Conservation (phyloP, 805 yeast genomes). For the Deakozyma indianensis region DNA sequence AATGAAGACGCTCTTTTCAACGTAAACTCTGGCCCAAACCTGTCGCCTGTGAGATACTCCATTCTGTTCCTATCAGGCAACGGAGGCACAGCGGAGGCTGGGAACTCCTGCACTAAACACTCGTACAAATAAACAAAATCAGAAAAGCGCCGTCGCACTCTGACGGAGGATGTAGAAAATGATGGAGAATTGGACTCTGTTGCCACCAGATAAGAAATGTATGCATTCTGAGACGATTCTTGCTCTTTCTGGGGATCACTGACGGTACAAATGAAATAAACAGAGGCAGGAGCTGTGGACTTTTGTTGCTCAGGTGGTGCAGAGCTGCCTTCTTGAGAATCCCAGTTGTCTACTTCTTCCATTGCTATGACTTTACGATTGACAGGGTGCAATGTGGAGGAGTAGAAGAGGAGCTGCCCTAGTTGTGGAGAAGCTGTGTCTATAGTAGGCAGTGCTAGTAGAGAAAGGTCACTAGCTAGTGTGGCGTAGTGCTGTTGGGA, state of each 20-base stretch:
- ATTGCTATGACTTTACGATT: neutral
- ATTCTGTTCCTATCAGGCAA: constrained; percentile 84
- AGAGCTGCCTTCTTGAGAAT: neutral
- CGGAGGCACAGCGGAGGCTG: constrained; percentile 82
- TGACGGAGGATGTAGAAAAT: constrained; percentile 29
- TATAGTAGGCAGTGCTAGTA: too few species aligned
- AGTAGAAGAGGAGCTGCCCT: too few species aligned
- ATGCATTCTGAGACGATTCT: constrained; percentile 60
- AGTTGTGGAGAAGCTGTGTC: too few species aligned
- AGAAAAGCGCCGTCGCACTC: constrained; percentile 67
- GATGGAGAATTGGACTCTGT: constrained; percentile 50
- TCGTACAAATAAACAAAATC: constrained; percentile 73
- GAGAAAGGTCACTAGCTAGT: too few species aligned
- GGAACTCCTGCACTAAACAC: constrained; percentile 61
- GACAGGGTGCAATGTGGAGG: neutral
- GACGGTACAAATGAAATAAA: constrained; percentile 29
- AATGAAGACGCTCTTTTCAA: constrained; percentile 68
- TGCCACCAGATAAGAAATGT: constrained; percentile 53
- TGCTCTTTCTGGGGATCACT: constrained; percentile 52
- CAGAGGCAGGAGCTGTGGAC: neutral
- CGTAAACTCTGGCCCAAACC: constrained; percentile 78
- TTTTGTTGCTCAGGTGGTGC: constrained; percentile 5
- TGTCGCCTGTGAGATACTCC: constrained; percentile 86
- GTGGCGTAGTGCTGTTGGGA: too few species aligned
- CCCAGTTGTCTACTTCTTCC: neutral